These are phyloP conservation scores for Cairneyella variabilis DNA, from an alignment of 495 filamentous ascomycete species.

Conservation along the genomic window DNA sequence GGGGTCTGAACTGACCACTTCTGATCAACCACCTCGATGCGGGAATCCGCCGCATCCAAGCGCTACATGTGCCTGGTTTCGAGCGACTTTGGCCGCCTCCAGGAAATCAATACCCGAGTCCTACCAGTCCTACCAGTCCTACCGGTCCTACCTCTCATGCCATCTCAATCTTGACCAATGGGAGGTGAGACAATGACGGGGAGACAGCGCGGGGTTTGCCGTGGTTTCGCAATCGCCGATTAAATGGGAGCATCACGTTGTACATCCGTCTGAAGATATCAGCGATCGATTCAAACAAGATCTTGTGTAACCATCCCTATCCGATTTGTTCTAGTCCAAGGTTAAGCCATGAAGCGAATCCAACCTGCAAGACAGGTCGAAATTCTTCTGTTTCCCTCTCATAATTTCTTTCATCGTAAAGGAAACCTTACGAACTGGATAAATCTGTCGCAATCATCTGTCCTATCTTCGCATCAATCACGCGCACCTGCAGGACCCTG, in stretches of 20 bases:
- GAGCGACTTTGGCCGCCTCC: no score
- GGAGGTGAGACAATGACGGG: background rate
- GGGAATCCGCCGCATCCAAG: background rate
- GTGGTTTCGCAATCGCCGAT: background rate
- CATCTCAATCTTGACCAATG: no score
- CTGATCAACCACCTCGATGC: background rate
- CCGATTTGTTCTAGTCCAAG: constrained; percentile 1
- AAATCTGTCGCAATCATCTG: background rate
- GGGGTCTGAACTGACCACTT: background rate
- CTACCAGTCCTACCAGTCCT: no score
- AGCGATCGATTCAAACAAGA: background rate
- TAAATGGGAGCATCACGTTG: background rate
- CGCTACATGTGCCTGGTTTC: background rate
- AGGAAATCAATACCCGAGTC: no score
- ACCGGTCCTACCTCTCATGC: no score
- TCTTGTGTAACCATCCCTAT: constrained; percentile 12
- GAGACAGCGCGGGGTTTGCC: background rate
- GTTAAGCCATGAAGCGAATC: constrained; percentile 1
- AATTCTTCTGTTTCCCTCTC: background rate
- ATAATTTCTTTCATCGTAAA: background rate
- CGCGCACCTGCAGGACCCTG: background rate
- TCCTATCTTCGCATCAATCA: background rate
- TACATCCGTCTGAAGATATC: background rate
- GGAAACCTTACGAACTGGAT: background rate
- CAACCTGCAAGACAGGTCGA: background rate